These are phyloP conservation scores for Bolboschoenus planiculmis DNA, from an alignment of 176 grass and related monocot genomes.

Conservation along the genomic window DNA sequence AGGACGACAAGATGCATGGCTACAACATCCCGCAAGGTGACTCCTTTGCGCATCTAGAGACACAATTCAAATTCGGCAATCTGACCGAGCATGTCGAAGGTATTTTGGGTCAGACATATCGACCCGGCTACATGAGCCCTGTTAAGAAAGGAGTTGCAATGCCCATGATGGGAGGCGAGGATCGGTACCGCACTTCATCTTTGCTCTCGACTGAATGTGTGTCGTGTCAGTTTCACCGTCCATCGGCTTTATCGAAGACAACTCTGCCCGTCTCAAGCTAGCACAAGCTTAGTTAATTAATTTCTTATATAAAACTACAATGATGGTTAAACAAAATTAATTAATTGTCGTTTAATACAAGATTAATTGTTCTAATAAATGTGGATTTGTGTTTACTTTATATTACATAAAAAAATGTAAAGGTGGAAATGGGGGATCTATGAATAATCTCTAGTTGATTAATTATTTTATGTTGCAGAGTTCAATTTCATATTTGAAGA, in stretches of 20 bases:
- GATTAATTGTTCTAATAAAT: not conserved
- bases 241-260: not conserved
- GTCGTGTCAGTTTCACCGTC: not conserved
- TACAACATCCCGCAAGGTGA: slow-evolving; percentile 27
- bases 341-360: not conserved
- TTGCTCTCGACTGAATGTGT: slow-evolving; percentile 23
- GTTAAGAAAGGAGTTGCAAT: slow-evolving; percentile 33
- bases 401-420: not conserved
- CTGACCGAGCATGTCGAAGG: slow-evolving; percentile 20
- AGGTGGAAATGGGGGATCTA: not conserved
- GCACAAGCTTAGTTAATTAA: not conserved
- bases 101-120: slow-evolving; percentile 34
- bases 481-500: not conserved
- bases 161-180: slow-evolving; percentile 38
- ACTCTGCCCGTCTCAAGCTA: not conserved
- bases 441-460: not conserved
- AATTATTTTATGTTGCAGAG: not conserved
- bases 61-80: slow-evolving; percentile 12
- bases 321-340: not conserved
- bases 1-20: slow-evolving; percentile 33
- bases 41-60: slow-evolving; percentile 28
- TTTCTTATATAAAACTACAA: not conserved
- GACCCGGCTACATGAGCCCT: slow-evolving; percentile 5
- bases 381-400: not conserved
- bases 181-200: slow-evolving; percentile 26